Evolutionary conservation across 768 basidiomycete genomes (phyloP).

Genomic region (Suillus fuscotomentosus): DNA sequence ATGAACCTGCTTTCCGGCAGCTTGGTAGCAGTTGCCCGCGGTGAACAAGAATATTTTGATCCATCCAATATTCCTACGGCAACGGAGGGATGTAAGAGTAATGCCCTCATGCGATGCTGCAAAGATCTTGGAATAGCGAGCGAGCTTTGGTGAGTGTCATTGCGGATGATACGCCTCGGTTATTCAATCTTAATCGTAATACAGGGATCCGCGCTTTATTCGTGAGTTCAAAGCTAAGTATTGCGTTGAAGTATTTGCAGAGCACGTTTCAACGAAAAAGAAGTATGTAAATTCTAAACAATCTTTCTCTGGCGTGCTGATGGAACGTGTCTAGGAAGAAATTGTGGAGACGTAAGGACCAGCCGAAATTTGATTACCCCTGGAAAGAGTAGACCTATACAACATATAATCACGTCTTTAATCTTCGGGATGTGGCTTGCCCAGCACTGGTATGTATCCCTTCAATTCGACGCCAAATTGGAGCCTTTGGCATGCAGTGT

Average conservation of each 20-base stretch:
- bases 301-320: constrained; percentile 6
- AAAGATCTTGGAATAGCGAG: constrained; percentile 96
- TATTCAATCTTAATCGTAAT: constrained; percentile 2
- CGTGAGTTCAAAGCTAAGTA: constrained; percentile 86
- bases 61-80: constrained; percentile 89
- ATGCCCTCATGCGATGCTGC: constrained; percentile 96
- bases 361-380: constrained; percentile 84
- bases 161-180: background rate
- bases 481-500: background rate
- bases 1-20: constrained; percentile 35
- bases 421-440: background rate
- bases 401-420: background rate
- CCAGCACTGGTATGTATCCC: background rate
- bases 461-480: background rate
- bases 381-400: constrained; percentile 62
- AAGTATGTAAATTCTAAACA: constrained; percentile 57
- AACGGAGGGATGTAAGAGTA: constrained; percentile 93
- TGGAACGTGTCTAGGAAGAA: constrained; percentile 62
- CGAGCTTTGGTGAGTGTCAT: constrained; percentile 77
- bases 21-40: constrained; percentile 85
- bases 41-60: constrained; percentile 97
- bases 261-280: constrained; percentile 82
- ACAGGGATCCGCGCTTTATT: constrained; percentile 94
- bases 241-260: constrained; percentile 83
- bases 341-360: constrained; percentile 87